Base-by-base conservation (phyloP, 768 basidiomycete species). In the Serendipita vermifera region DNA sequence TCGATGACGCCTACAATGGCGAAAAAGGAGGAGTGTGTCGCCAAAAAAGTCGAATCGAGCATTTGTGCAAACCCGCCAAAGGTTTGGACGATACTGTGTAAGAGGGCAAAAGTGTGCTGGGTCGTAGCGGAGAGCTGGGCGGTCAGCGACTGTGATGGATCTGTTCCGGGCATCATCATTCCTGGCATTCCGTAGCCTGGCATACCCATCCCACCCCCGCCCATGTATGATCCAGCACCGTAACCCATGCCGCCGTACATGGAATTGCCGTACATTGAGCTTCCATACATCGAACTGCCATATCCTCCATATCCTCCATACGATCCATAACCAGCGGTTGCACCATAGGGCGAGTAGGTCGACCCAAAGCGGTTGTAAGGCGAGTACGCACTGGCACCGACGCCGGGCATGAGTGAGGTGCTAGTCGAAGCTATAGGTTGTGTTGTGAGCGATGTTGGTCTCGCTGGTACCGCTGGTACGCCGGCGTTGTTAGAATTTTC, bases 11-110 rank as follows among this genome's bases (percentile, higher is more conserved):
- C 72, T 53, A 93, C 90, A 84, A 94, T 91, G 57, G 91, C 90
- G 67, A 93, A 94, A 70, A 94, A 94, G 6, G 83, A 86, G 0
- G 87, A 90, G 68, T 94, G 91, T 0, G 91, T 94, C 2, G 94
- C 94, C 84, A 97, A 87, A 70, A 94, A 97, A 3, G 94, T 98
- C 32, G 81, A 84, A 68, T 98, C 94, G 65, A 99, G 83, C 82
- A 99, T 93, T 67, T 98, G 94, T 0, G 94, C 85, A 59, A 99
- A 83, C 22, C 93, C 93, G 0, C 82, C 77, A 70, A 98, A 94
- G 3, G 93, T 96, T 63, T 90, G 87, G 40, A 99, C 94, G 66
- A 99, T 85, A 9, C 87, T 88, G 62, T 97, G 92, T 27, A 99
- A 75, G 57, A 99, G 82, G 27, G 85, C 77, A 64, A 99, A 99